phyloP scores from a whole-genome alignment of 2,329 filamentous ascomycete species.

The Mariannaea sp. region DNA sequence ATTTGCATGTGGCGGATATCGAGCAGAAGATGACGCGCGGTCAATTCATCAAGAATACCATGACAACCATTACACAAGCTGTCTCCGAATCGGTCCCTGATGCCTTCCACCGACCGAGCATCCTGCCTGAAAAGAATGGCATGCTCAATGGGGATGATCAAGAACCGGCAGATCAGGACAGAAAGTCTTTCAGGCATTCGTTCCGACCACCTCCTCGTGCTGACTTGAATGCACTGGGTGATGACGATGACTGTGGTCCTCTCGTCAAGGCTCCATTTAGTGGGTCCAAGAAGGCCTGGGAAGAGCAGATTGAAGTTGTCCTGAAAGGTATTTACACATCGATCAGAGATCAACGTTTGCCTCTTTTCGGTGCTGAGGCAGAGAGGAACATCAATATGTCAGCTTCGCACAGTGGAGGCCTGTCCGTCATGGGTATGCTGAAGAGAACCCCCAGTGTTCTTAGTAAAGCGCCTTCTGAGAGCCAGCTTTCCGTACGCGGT shows the following conservation, averaged over 20 bases:
- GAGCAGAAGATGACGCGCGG: slow-evolving; percentile 94
- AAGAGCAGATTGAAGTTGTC: slow-evolving; percentile 85
- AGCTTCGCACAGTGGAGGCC: slow-evolving; percentile 62
- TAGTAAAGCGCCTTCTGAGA: slow-evolving; percentile 91
- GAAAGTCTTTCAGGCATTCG: slow-evolving; percentile 51
- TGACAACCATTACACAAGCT: slow-evolving; percentile 83
- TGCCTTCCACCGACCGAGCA: slow-evolving; percentile 64
- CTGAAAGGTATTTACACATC: slow-evolving; percentile 91
- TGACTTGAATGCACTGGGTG: slow-evolving; percentile 48
- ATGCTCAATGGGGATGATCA: slow-evolving; percentile 42
- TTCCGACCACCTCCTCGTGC: slow-evolving; percentile 55
- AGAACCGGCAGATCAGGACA: slow-evolving; percentile 44
- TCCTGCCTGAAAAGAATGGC: slow-evolving; percentile 53
- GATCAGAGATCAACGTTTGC: slow-evolving; percentile 84
- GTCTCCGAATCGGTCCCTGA: slow-evolving; percentile 73
- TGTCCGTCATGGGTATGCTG: slow-evolving; percentile 77
- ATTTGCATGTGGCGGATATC: slow-evolving; percentile 93
- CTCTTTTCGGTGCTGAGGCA: slow-evolving; percentile 74
- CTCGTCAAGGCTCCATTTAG: slow-evolving; percentile 78
- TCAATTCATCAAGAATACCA: slow-evolving; percentile 96
- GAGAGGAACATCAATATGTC: slow-evolving; percentile 45
- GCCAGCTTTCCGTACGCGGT: slow-evolving; percentile 70
- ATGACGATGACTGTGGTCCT: slow-evolving; percentile 64
- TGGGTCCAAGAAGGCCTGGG: slow-evolving; percentile 80
- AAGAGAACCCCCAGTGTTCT: slow-evolving; percentile 88